Percentiles rank a stretch among this genome's conserved stretches.
These are phyloP conservation scores for Desmodesmus armatus DNA, from an alignment of 139 green algal genomes.

Conservation along the genomic window DNA sequence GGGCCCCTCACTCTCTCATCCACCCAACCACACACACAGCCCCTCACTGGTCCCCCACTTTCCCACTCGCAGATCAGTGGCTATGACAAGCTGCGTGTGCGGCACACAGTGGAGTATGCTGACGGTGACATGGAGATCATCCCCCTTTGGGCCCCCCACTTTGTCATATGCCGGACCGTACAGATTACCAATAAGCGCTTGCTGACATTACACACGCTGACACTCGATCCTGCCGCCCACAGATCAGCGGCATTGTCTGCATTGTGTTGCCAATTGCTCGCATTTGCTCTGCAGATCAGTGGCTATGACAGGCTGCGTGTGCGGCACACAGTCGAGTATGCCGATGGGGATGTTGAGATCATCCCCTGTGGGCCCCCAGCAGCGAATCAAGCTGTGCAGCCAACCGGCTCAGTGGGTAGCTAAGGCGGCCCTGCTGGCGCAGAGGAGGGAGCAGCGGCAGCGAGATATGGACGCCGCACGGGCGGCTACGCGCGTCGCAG, in stretches of 20 bases:
- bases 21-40: not conserved
- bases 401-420: slow-evolving; percentile 29
- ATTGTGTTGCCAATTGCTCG: not conserved
- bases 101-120: slow-evolving; percentile 84
- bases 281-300: not conserved
- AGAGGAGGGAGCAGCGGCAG: not conserved
- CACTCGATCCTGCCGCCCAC: not conserved
- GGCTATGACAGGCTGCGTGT: not conserved
- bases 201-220: not conserved
- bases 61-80: slow-evolving; percentile 49
- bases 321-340: not conserved
- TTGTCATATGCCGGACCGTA: too few relatives aligned
- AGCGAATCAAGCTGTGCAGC: slow-evolving; percentile 40
- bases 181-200: not conserved
- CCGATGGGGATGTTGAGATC: not conserved
- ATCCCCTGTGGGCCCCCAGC: not conserved
- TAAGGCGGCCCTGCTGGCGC: slow-evolving; percentile 21
- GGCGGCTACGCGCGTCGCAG: not conserved
- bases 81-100: slow-evolving; percentile 71
- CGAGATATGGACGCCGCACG: not conserved
- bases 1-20: slow-evolving; percentile 1
- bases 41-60: not conserved
- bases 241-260: not conserved
- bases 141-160: slow-evolving; percentile 67
- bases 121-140: slow-evolving; percentile 85